These are phyloP conservation scores for Pinus albicaulis DNA, from an alignment of 75 land plant species.

Conservation along the genomic window DNA sequence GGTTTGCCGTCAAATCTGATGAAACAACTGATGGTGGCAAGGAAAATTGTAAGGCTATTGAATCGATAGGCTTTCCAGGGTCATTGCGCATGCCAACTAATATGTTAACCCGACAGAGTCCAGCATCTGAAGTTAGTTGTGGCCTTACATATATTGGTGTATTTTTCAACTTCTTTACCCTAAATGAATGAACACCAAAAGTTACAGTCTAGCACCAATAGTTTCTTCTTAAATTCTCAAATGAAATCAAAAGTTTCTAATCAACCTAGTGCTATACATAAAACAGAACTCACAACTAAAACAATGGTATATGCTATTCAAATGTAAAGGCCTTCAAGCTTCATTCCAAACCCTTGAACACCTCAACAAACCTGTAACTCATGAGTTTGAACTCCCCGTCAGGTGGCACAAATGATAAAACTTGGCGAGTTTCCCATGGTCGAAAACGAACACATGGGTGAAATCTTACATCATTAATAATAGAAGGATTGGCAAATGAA, in stretches of 20 bases:
- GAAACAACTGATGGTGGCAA: constrained; percentile 75
- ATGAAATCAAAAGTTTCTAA: not conserved
- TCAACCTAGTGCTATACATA: not conserved
- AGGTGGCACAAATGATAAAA: constrained; percentile 91
- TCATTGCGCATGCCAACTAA: constrained; percentile 88
- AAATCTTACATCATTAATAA: constrained; percentile 87
- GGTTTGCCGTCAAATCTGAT: constrained; percentile 84
- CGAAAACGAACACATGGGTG: constrained; percentile 94
- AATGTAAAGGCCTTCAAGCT: not conserved
- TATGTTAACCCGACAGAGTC: constrained; percentile 71
- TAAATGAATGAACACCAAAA: constrained; percentile 15
- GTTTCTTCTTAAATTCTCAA: not conserved
- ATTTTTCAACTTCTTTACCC: constrained; percentile 64
- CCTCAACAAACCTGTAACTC: constrained; percentile 81
- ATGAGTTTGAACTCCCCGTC: constrained; percentile 98
- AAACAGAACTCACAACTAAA: not conserved
- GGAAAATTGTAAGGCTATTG: constrained; percentile 61
- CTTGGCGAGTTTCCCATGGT: constrained; percentile 86
- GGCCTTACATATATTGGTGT: constrained; percentile 89
- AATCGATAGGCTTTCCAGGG: constrained; percentile 89
- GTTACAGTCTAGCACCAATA: not conserved
- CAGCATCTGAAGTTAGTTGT: constrained; percentile 76
- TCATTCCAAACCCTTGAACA: not conserved
- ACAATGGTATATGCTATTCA: not conserved
- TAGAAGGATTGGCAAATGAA: constrained; percentile 77